Evolutionary conservation across 2,329 filamentous ascomycete genomes (phyloP).

Genomic region (Rhinocladiella similis): DNA sequence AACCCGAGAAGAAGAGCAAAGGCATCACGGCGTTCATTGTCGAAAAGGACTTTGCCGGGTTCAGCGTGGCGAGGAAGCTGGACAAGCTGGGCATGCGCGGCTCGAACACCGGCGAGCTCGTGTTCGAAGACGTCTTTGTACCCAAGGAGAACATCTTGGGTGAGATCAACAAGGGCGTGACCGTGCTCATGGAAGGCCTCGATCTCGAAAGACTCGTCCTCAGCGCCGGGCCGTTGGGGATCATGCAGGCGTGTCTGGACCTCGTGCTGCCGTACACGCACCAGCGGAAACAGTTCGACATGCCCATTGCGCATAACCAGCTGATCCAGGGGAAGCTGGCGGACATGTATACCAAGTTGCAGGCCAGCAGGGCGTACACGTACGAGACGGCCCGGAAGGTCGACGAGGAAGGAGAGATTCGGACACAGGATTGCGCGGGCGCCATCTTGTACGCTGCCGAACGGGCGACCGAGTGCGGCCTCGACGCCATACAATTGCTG

Average conservation of each 20-base stretch:
- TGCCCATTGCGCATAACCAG: conserved; percentile 87
- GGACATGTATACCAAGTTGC: conserved; percentile 95
- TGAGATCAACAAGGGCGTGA: conserved; percentile 75
- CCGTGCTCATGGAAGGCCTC: conserved; percentile 92
- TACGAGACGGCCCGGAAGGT: conserved; percentile 78
- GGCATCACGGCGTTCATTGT: conserved; percentile 96
- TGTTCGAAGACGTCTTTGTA: conserved; percentile 89
- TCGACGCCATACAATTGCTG: conserved; percentile 88
- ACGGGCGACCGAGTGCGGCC: conserved; percentile 78
- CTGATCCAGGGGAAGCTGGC: conserved; percentile 89
- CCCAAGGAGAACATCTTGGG: conserved; percentile 80
- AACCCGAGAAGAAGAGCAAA: conserved; percentile 75
- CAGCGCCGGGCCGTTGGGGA: conserved; percentile 82
- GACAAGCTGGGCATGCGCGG: conserved; percentile 99
- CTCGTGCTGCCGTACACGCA: conserved; percentile 86
- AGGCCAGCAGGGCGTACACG: conserved; percentile 81
- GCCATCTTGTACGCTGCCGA: conserved; percentile 93
- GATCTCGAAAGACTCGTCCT: conserved; percentile 93
- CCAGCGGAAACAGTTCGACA: conserved; percentile 82
- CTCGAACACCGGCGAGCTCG: conserved; percentile 90
- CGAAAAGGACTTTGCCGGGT: conserved; percentile 67
- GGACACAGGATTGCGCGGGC: conserved; percentile 90
- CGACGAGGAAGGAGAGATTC: conserved; percentile 71
- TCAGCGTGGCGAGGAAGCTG: conserved; percentile 84
- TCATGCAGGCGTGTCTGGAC: conserved; percentile 92